Conservation (phyloP, 371 early-diverging fungal genomes). For the Mortierella sp. region DNA sequence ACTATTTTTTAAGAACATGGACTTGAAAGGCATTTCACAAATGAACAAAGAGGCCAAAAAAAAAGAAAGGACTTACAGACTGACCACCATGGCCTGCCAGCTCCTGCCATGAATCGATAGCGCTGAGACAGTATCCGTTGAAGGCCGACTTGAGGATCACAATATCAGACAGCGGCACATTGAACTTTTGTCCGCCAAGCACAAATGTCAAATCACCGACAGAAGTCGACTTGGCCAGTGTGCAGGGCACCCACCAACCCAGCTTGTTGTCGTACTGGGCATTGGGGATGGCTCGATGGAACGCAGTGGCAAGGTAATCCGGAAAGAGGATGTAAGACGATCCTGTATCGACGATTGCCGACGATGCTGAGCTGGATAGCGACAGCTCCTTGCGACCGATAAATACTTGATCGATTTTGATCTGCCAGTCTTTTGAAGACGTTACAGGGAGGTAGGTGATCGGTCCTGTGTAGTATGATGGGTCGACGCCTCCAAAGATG, state of each 20-base stretch:
- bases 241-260: conserved; percentile 51
- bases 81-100: conserved; percentile 50
- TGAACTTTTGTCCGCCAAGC: conserved; percentile 26
- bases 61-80: conserved; percentile 19
- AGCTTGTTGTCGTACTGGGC: conserved; percentile 39
- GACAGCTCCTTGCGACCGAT: conserved; percentile 47
- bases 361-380: conserved; percentile 25
- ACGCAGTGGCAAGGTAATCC: conserved; percentile 47
- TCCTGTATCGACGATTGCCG: conserved; percentile 53
- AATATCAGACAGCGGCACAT: conserved; percentile 51
- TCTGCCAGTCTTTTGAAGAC: conserved; percentile 45
- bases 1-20: neutral
- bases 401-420: conserved; percentile 30
- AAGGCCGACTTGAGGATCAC: conserved; percentile 48
- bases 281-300: conserved; percentile 52
- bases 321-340: conserved; percentile 55
- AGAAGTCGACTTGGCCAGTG: conserved; percentile 36
- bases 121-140: conserved; percentile 43
- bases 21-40: neutral
- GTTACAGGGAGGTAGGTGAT: conserved; percentile 48
- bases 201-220: conserved; percentile 49
- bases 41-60: neutral
- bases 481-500: conserved; percentile 52
- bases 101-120: conserved; percentile 54
- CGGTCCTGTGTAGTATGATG: conserved; percentile 22